Conservation (phyloP, 2,329 filamentous ascomycete genomes). For the Stemphylium vesicarium region DNA sequence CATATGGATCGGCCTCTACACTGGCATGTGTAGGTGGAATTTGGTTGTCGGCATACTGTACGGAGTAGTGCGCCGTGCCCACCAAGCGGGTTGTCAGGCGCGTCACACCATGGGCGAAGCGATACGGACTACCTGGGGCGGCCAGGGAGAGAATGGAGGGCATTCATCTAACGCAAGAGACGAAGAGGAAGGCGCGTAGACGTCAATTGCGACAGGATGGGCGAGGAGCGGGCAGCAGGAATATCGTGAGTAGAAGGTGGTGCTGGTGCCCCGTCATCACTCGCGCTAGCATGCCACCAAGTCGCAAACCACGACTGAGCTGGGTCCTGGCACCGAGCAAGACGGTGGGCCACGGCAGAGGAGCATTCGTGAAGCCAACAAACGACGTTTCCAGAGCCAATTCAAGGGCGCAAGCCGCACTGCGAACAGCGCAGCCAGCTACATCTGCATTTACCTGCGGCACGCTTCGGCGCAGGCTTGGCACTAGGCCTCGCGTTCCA, state of each 20-base stretch:
- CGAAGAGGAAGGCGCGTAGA: conserved; percentile 12
- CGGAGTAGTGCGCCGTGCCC: conserved; percentile 8
- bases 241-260: conserved; percentile 14
- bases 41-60: neutral
- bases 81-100: conserved; percentile 24
- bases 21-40: neutral
- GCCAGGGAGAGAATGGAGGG: conserved; percentile 40
- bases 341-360: too few relatives aligned
- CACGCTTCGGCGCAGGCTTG: conserved; percentile 29
- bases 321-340: too few relatives aligned
- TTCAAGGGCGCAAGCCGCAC: too few relatives aligned
- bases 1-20: neutral
- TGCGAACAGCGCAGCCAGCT: too few relatives aligned
- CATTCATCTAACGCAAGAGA: conserved; percentile 45
- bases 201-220: conserved; percentile 20
- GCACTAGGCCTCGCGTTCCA: conserved; percentile 28
- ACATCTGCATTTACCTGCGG: conserved; percentile 2
- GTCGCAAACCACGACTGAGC: neutral
- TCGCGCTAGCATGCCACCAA: conserved; percentile 11
- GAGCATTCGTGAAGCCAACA: too few relatives aligned
- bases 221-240: conserved; percentile 10
- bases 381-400: too few relatives aligned
- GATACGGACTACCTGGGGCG: conserved; percentile 41
- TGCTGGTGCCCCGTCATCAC: conserved; percentile 13
- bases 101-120: conserved; percentile 25